Evolutionary conservation across 495 filamentous ascomycete species (phyloP).

Genomic region (Aspergillus kassunensis): DNA sequence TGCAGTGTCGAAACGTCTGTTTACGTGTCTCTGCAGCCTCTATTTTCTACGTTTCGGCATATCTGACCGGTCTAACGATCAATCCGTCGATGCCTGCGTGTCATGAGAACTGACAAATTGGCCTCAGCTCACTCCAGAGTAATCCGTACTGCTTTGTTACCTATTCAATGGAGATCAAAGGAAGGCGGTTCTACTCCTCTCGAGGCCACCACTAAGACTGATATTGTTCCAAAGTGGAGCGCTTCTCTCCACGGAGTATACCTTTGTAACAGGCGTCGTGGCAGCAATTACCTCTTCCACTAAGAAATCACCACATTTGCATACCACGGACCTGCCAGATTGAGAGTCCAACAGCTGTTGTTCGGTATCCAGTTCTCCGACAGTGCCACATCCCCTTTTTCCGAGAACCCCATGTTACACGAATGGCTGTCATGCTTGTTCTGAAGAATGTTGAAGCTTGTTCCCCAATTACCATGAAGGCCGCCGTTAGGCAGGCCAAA

Average conservation of each 20-base stretch:
- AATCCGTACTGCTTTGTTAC: conserved; percentile 3
- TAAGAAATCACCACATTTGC: neutral
- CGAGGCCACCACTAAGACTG: neutral
- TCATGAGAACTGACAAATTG: no score
- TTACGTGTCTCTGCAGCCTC: no score
- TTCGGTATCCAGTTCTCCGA: no score
- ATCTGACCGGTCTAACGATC: no score
- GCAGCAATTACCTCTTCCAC: neutral
- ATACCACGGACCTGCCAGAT: neutral
- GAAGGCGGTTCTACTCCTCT: no score
- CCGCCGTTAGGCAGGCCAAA: neutral
- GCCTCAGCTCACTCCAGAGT: no score
- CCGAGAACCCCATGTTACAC: neutral
- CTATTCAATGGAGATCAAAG: neutral
- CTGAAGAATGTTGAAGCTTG: no score
- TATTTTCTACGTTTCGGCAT: no score
- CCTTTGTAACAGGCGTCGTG: neutral
- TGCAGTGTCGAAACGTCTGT: no score
- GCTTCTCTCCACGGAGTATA: neutral
- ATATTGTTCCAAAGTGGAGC: neutral
- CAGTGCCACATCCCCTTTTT: neutral
- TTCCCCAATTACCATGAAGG: neutral
- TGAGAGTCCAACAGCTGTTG: neutral
- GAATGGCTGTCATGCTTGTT: neutral
- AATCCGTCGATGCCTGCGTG: no score